Evolutionary conservation across 1,284 basidiomycete genomes (phyloP).

Genomic region (Golubevia sp.): DNA sequence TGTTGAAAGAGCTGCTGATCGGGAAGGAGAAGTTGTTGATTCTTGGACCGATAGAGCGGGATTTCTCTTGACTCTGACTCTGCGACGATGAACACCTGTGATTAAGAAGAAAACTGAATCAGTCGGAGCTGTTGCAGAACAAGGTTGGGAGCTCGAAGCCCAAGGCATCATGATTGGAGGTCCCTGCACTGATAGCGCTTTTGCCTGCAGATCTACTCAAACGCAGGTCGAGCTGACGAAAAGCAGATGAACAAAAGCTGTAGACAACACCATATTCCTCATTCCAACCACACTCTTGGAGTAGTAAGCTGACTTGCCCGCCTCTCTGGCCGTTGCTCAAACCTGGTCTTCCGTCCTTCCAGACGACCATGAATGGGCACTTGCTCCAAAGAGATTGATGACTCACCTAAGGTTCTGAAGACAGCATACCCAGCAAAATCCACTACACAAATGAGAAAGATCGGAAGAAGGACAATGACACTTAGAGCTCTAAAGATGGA

Average conservation of each 20-base stretch:
- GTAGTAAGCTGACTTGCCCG: no score
- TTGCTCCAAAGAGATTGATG: no score
- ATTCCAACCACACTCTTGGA: no score
- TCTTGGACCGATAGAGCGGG: neutral
- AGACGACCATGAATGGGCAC: no score
- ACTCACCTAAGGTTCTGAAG: constrained; percentile 45
- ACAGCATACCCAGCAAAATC: constrained; percentile 53
- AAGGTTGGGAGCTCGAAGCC: neutral
- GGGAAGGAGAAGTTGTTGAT: constrained; percentile 17
- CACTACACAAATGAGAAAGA: constrained; percentile 26
- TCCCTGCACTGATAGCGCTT: neutral
- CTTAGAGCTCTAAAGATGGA: no score
- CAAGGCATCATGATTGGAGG: neutral
- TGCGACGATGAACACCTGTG: constrained; percentile 28
- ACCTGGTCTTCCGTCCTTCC: no score
- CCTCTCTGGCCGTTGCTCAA: no score
- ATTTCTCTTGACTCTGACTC: constrained; percentile 26
- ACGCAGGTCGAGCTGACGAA: no score
- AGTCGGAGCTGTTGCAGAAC: neutral
- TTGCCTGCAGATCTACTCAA: no score
- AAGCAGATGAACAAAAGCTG: no score
- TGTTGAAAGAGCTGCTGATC: constrained; percentile 15
- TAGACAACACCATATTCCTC: no score
- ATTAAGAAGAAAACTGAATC: neutral
- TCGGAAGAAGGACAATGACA: constrained; percentile 32